Conservation (phyloP, 345 rosid genomes). For the Xanthoceras sorbifolium region DNA sequence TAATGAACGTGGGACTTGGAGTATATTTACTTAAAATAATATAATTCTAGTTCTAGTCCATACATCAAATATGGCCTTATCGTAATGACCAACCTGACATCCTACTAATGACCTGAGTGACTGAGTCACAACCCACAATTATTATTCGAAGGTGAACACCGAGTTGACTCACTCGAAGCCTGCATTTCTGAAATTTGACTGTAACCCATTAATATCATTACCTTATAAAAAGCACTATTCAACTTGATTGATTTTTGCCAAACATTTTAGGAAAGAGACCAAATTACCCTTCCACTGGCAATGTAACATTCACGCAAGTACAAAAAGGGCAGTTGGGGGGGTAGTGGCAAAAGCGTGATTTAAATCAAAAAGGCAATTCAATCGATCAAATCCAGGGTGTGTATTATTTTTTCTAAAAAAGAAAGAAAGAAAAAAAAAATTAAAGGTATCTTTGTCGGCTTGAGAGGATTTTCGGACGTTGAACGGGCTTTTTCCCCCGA, state of each 20-base stretch:
- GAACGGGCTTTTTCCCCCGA: slow-evolving; percentile 20
- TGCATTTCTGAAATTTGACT: background rate
- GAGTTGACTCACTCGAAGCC: slow-evolving; percentile 18
- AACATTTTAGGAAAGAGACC: background rate
- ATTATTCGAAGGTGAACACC: background rate
- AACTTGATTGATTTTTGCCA: slow-evolving; percentile 7
- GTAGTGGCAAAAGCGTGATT: slow-evolving; percentile 17
- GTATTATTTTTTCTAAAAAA: too few species aligned
- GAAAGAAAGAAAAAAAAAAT: too few species aligned
- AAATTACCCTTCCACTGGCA: background rate
- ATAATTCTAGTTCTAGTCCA: too few species aligned
- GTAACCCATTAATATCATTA: background rate
- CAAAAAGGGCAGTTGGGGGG: background rate
- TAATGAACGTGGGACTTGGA: too few species aligned
- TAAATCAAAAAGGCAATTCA: too few species aligned
- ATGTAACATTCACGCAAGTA: background rate
- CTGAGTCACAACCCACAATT: background rate
- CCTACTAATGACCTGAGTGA: background rate
- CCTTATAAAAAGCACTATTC: background rate
- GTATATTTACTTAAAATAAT: too few species aligned
- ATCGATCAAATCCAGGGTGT: background rate
- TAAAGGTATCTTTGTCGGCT: slow-evolving; percentile 37
- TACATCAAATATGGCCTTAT: too few species aligned
- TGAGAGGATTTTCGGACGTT: slow-evolving; percentile 30
- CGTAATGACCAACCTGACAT: background rate